Conservation (phyloP, 345 rosid species). For the rapeseed (Brassica napus) region DNA sequence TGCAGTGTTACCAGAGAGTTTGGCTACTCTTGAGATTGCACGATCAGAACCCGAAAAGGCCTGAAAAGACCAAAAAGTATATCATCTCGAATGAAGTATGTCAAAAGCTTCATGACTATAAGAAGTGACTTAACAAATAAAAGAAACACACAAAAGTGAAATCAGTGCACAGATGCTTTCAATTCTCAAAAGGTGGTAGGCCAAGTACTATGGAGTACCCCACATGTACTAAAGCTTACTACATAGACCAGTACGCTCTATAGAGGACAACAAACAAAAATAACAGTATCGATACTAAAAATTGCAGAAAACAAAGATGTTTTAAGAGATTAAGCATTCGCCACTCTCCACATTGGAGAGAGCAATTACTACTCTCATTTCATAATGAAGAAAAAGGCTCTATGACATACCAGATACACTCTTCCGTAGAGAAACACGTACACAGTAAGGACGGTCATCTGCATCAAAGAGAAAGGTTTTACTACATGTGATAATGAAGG, state of each 20-base stretch:
- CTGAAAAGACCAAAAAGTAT: constrained; percentile 47
- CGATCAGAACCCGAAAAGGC: constrained; percentile 94
- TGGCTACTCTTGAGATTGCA: constrained; percentile 57
- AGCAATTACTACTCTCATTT: constrained; percentile 12
- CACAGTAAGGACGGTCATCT: constrained; percentile 97
- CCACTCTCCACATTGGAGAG: background rate
- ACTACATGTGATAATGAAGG: constrained; percentile 30
- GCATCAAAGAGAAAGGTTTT: constrained; percentile 42
- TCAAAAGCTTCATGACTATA: background rate
- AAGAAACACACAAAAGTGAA: constrained; percentile 4
- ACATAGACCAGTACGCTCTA: background rate
- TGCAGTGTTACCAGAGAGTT: constrained; percentile 69
- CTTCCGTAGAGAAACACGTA: constrained; percentile 92
- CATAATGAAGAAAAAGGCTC: background rate
- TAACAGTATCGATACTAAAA: constrained; percentile 6
- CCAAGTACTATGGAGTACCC: constrained; percentile 12
- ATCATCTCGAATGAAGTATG: constrained; percentile 7
- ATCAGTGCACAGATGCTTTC: background rate
- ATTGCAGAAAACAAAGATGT: constrained; percentile 5
- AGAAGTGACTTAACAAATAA: constrained; percentile 7
- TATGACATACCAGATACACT: constrained; percentile 76
- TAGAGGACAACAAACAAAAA: background rate
- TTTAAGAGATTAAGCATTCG: background rate
- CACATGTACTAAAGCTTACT: constrained; percentile 1
- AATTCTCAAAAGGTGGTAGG: constrained; percentile 9